These are phyloP conservation scores for Zasmidium citrigriseum DNA, from an alignment of 2,329 filamentous ascomycete species.

Conservation along the genomic window DNA sequence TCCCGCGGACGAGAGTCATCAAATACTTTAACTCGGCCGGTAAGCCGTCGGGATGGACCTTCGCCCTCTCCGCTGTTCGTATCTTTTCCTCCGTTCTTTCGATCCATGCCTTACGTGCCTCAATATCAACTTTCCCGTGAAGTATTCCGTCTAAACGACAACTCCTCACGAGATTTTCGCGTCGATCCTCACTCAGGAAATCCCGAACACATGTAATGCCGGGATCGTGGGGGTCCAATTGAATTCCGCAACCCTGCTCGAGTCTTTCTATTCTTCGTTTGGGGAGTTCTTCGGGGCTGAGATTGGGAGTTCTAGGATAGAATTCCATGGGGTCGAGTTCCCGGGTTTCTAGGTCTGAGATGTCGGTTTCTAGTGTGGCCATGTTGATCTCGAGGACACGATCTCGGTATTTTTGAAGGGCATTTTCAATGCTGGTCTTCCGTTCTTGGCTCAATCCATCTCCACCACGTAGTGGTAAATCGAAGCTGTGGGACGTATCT, in stretches of 20 bases:
- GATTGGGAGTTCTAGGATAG: background rate
- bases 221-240: background rate
- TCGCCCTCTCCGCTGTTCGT: background rate
- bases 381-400: conserved; percentile 3
- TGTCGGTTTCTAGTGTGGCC: background rate
- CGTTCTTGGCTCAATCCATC: background rate
- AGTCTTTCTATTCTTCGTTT: background rate
- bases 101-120: background rate
- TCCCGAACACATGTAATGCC: background rate
- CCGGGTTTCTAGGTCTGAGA: background rate
- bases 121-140: conserved; percentile 3
- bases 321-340: background rate
- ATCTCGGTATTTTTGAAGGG: conserved; percentile 4
- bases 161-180: conserved; percentile 2
- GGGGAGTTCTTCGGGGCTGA: background rate
- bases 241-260: background rate
- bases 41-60: background rate
- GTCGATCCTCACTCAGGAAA: background rate
- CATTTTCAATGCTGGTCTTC: background rate
- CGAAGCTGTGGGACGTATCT: background rate
- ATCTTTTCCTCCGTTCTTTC: conserved; percentile 2
- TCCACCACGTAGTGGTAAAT: background rate
- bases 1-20: conserved; percentile 4
- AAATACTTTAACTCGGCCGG: conserved; percentile 8
- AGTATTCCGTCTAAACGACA: background rate